Percentiles rank a stretch among this genome's conserved stretches.
phyloP scores from a whole-genome alignment of 2,329 filamentous ascomycete genomes.

The Trichoderma brevicompactum region DNA sequence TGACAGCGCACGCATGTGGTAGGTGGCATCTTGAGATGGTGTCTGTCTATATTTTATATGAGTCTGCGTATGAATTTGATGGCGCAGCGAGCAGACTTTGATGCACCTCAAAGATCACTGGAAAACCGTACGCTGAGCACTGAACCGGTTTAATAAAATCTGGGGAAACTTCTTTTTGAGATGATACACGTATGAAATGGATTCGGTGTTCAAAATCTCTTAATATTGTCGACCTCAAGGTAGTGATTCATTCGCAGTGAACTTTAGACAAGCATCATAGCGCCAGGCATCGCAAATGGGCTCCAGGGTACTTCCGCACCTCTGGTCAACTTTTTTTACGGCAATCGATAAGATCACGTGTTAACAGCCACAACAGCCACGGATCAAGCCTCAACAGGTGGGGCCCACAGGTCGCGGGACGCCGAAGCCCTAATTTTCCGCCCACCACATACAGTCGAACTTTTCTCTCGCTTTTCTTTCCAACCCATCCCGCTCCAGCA shows the following conservation, averaged over 20 bases:
- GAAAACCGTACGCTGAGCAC: too few relatives aligned
- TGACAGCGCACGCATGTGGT: conserved; percentile 76
- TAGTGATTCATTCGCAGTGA: neutral
- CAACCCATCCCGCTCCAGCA: conserved; percentile 39
- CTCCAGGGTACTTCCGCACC: conserved; percentile 13
- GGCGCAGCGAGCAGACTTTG: neutral
- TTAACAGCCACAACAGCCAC: conserved; percentile 4
- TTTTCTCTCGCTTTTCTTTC: conserved; percentile 37
- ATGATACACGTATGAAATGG: neutral
- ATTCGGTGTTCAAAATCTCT: neutral
- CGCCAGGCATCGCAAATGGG: neutral
- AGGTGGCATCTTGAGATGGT: conserved; percentile 67
- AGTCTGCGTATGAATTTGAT: neutral
- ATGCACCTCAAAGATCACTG: neutral
- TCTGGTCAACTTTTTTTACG: neutral
- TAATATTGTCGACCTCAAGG: too few relatives aligned
- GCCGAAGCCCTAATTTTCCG: conserved; percentile 46
- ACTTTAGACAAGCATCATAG: neutral
- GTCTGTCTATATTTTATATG: neutral
- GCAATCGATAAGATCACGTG: conserved; percentile 29
- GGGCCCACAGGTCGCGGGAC: conserved; percentile 26
- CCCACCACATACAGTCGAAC: conserved; percentile 40
- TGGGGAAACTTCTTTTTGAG: neutral
- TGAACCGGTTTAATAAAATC: neutral
- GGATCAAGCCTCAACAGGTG: neutral